A percentile compares a stretch with the other conserved stretches of the same genome.
Conservation (phyloP, 176 grass and related monocot genomes). For the Musa schizocarpa region DNA sequence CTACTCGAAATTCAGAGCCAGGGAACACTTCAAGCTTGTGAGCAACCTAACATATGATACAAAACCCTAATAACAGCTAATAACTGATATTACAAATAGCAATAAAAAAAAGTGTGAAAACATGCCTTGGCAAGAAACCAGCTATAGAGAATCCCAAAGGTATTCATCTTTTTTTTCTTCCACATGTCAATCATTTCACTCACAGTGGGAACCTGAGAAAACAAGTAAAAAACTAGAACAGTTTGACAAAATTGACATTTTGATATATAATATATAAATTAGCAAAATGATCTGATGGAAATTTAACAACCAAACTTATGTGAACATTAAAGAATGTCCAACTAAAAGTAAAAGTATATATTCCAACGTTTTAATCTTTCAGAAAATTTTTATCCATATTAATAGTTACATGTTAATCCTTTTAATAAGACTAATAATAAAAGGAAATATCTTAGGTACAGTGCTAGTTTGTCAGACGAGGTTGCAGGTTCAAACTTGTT, state of each 20-base stretch:
- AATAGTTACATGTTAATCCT: too few species aligned
- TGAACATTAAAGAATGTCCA: background rate
- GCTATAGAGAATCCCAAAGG: slow-evolving; percentile 90
- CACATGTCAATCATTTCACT: slow-evolving; percentile 96
- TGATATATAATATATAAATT: background rate
- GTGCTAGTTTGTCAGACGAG: background rate
- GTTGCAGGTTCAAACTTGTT: background rate
- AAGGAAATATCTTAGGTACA: background rate
- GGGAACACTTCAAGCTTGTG: slow-evolving; percentile 79
- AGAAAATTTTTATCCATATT: too few species aligned
- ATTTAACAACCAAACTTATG: background rate
- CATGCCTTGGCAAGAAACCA: slow-evolving; percentile 96
- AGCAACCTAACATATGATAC: slow-evolving; percentile 52
- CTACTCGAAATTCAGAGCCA: slow-evolving; percentile 82
- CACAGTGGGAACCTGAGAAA: slow-evolving; percentile 70
- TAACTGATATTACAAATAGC: slow-evolving; percentile 6
- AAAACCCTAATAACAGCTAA: slow-evolving; percentile 17
- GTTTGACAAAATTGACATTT: background rate
- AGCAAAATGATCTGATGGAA: background rate
- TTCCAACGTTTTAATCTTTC: too few species aligned
- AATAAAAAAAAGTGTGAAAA: slow-evolving; percentile 5
- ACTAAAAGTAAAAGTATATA: too few species aligned
- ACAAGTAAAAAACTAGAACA: background rate
- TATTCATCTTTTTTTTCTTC: slow-evolving; percentile 89
- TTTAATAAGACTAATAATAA: background rate